Evolutionary conservation across 352 stramenopile genomes (phyloP).

Genomic region (Pseudoperonospora humuli): DNA sequence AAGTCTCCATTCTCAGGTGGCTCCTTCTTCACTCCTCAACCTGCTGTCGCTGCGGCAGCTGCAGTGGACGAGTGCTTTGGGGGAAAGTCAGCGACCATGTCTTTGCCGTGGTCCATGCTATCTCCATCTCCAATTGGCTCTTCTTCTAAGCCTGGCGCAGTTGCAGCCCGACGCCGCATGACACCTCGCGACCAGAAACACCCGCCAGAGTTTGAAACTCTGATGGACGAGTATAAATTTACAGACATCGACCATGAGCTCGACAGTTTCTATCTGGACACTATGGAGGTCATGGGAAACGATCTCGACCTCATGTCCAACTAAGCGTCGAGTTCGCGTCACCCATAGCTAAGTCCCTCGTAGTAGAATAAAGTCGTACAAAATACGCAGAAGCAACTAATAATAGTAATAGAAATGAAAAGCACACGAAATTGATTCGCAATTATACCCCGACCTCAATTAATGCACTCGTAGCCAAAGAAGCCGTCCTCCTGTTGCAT

Average conservation of each 20-base stretch:
- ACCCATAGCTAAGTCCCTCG: neutral
- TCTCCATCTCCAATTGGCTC: slow-evolving; percentile 11
- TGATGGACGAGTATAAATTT: slow-evolving; percentile 72
- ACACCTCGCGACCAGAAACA: slow-evolving; percentile 36
- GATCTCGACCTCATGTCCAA: slow-evolving; percentile 64
- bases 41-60: slow-evolving; percentile 21
- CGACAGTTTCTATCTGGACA: slow-evolving; percentile 74
- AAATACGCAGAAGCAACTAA: slow-evolving; percentile 16
- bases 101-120: slow-evolving; percentile 18
- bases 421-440: slow-evolving; percentile 6
- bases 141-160: slow-evolving; percentile 5
- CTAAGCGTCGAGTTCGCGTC: slow-evolving; percentile 15
- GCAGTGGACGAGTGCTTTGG: slow-evolving; percentile 52
- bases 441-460: slow-evolving; percentile 1
- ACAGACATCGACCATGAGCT: slow-evolving; percentile 79
- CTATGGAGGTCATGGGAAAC: slow-evolving; percentile 51
- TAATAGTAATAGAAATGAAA: slow-evolving; percentile 12
- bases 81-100: slow-evolving; percentile 22
- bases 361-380: slow-evolving; percentile 19
- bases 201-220: slow-evolving; percentile 58
- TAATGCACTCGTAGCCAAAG: slow-evolving; percentile 2
- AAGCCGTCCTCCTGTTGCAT: neutral
- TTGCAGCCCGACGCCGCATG: slow-evolving; percentile 7
- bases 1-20: slow-evolving; percentile 19
- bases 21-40: slow-evolving; percentile 18